Evolutionary conservation across 2,329 filamentous ascomycete species (phyloP).

Genomic region (Alternaria solani): DNA sequence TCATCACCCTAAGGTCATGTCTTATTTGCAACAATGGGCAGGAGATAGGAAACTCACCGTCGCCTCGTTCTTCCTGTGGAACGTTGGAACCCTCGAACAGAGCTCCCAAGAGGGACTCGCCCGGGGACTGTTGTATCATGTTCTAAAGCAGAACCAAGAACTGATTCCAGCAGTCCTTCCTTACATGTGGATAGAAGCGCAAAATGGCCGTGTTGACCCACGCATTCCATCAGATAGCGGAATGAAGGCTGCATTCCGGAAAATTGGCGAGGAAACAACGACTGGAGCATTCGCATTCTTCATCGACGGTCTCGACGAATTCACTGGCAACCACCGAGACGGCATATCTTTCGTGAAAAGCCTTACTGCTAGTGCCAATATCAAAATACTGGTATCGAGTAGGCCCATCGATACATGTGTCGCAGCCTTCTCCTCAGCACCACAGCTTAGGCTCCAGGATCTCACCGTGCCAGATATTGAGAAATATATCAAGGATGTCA

Average conservation of each 20-base stretch:
- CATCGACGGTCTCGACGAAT: slow-evolving; percentile 8
- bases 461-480: background rate
- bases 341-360: background rate
- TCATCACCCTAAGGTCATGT: background rate
- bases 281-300: background rate
- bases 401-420: background rate
- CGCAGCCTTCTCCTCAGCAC: background rate
- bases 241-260: background rate
- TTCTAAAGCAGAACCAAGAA: background rate
- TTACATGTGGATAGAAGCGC: slow-evolving; percentile 5
- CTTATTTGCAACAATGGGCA: background rate
- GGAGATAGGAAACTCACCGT: background rate
- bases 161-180: background rate
- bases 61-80: slow-evolving; percentile 2
- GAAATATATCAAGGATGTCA: background rate
- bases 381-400: slow-evolving; percentile 2
- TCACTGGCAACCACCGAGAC: background rate
- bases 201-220: background rate
- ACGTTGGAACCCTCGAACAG: background rate
- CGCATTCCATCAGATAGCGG: background rate
- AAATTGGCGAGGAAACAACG: background rate
- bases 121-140: background rate
- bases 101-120: slow-evolving; percentile 3
- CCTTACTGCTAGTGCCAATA: background rate
- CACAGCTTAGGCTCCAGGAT: background rate